Conservation (phyloP, 2,329 filamentous ascomycete species). For the Cryphonectria carpinicola region DNA sequence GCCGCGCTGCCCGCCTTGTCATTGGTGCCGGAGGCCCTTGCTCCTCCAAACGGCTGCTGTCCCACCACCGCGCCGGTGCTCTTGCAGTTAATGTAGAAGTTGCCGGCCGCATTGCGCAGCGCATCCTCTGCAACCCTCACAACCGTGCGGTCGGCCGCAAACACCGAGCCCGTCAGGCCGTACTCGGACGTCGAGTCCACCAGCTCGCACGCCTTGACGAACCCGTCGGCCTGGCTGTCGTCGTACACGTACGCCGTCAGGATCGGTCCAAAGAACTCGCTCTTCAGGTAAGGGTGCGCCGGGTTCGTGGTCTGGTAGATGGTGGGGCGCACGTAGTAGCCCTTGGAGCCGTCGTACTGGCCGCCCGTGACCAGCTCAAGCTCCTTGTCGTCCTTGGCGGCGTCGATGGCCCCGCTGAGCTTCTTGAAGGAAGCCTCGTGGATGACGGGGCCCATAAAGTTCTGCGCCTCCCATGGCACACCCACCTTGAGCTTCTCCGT, state of each 20-base stretch:
- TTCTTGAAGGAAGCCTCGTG: conserved; percentile 50
- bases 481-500: conserved; percentile 39
- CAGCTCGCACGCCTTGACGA: conserved; percentile 58
- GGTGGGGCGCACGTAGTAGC: conserved; percentile 53
- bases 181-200: conserved; percentile 78
- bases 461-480: conserved; percentile 37
- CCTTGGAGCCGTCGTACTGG: conserved; percentile 45
- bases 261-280: conserved; percentile 55
- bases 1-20: conserved; percentile 62
- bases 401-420: conserved; percentile 49
- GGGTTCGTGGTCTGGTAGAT: conserved; percentile 48
- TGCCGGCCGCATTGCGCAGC: conserved; percentile 58
- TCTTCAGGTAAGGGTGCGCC: conserved; percentile 48
- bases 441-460: conserved; percentile 55
- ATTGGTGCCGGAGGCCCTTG: conserved; percentile 70
- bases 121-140: conserved; percentile 54
- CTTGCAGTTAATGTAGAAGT: conserved; percentile 64
- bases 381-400: conserved; percentile 46
- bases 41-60: conserved; percentile 73
- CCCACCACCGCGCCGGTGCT: conserved; percentile 70
- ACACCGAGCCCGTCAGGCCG: conserved; percentile 53
- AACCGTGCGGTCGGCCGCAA: conserved; percentile 51
- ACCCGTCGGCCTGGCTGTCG: conserved; percentile 46
- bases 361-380: conserved; percentile 51
- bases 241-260: conserved; percentile 52